phyloP scores from a whole-genome alignment of 306 rosid species.

The Canavalia gladiata region DNA sequence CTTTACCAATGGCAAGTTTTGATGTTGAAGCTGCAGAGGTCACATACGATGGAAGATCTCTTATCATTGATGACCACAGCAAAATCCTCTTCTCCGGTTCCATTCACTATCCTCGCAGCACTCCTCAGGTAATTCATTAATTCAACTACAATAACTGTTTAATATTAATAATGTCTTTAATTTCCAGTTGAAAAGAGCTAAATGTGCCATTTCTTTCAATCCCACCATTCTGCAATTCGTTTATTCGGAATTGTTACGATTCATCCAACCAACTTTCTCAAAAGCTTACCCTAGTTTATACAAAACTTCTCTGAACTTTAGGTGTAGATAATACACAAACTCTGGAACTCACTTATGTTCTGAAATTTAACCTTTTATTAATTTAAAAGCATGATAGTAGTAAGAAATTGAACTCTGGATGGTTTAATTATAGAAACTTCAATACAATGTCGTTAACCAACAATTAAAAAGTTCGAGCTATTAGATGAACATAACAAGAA shows the following conservation, averaged over 20 bases:
- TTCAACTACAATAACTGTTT: no score
- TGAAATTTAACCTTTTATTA: neutral
- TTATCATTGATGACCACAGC: conserved; percentile 65
- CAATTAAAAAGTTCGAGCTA: neutral
- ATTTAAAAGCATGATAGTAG: neutral
- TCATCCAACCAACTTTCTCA: neutral
- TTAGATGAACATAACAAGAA: neutral
- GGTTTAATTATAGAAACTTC: neutral
- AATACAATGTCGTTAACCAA: neutral
- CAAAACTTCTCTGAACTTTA: neutral
- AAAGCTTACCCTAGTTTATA: neutral
- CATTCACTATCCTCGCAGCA: conserved; percentile 85
- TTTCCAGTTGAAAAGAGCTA: neutral
- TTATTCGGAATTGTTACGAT: neutral
- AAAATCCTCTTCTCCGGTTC: conserved; percentile 76
- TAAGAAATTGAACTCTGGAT: neutral
- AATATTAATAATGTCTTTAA: neutral
- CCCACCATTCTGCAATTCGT: neutral
- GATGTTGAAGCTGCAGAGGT: conserved; percentile 43
- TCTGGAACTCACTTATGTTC: neutral
- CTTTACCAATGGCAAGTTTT: neutral
- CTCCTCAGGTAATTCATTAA: conserved; percentile 65
- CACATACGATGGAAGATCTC: conserved; percentile 77
- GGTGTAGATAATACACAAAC: neutral
- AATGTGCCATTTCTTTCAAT: neutral